A percentile compares a stretch with the other conserved stretches of the same genome.
Evolutionary conservation across 768 basidiomycete genomes (phyloP).

Genomic region (Hypholoma fasciculare): DNA sequence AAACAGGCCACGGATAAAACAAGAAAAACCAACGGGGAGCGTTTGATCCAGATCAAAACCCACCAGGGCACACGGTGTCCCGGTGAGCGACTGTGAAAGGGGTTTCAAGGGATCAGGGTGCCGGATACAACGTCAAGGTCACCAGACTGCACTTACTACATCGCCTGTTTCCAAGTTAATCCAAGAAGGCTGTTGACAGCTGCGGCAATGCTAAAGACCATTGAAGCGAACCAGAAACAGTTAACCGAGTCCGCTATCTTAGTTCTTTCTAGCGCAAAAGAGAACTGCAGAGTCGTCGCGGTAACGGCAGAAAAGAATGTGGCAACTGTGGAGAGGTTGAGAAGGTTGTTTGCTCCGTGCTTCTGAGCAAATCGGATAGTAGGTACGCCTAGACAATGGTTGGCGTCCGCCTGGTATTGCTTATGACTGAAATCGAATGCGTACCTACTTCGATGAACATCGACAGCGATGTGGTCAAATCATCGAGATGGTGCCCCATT

Average conservation of each 20-base stretch:
- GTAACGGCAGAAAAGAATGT: conserved; percentile 80
- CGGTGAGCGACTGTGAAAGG: conserved; percentile 58
- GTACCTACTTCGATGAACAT: conserved; percentile 78
- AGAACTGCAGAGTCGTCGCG: conserved; percentile 72
- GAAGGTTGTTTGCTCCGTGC: conserved; percentile 66
- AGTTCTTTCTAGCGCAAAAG: conserved; percentile 41
- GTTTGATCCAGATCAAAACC: conserved; percentile 86
- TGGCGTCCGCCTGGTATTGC: not conserved
- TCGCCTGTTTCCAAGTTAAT: conserved; percentile 78
- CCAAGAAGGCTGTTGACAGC: conserved; percentile 79
- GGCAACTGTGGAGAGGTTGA: conserved; percentile 75
- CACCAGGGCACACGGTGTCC: conserved; percentile 80
- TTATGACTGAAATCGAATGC: conserved; percentile 14
- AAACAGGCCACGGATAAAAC: conserved; percentile 85
- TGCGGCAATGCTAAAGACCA: conserved; percentile 77
- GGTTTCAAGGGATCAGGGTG: not conserved
- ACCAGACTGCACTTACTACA: conserved; percentile 58
- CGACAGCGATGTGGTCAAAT: conserved; percentile 63
- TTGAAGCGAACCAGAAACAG: conserved; percentile 71
- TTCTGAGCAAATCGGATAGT: conserved; percentile 78
- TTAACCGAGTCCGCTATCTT: conserved; percentile 56
- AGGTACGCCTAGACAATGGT: conserved; percentile 55
- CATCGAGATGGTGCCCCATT: conserved; percentile 74
- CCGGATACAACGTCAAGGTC: not conserved
- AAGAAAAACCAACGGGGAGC: conserved; percentile 80